These are phyloP conservation scores for Malus sieversii DNA, from an alignment of 306 rosid species.

Conservation along the genomic window DNA sequence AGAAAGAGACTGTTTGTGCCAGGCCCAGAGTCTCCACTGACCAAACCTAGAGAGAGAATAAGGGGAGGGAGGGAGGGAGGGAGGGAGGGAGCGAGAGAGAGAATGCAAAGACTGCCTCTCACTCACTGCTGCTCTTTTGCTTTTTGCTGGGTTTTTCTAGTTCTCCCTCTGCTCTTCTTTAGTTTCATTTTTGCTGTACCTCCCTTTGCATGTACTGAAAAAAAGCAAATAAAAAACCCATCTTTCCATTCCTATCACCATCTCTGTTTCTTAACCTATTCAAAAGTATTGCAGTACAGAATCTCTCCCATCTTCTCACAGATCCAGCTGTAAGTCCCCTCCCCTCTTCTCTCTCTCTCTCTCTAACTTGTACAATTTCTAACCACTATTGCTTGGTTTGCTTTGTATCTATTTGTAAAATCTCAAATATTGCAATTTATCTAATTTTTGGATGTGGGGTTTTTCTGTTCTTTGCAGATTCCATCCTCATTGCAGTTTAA, in stretches of 20 bases:
- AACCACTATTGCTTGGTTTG: background rate
- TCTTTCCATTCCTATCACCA: background rate
- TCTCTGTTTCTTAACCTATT: background rate
- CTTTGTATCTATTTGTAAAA: background rate
- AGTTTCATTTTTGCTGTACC: background rate
- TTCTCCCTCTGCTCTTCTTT: background rate
- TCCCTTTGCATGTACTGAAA: background rate
- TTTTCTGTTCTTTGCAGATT: background rate
- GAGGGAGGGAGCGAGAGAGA: background rate
- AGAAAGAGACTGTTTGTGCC: background rate
- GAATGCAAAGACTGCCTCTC: background rate
- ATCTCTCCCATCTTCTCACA: background rate
- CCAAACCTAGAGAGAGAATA: background rate
- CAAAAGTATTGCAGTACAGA: background rate
- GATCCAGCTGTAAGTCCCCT: conserved; percentile 12
- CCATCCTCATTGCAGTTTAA: background rate
- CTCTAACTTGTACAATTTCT: background rate
- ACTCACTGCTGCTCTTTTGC: background rate
- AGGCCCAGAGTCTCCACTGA: background rate
- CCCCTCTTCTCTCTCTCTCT: no score
- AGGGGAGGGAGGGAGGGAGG: background rate
- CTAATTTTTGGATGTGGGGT: conserved; percentile 1
- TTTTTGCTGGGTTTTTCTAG: background rate
- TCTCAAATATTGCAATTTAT: background rate
- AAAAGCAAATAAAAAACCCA: background rate